Percentiles rank a stretch among this genome's conserved stretches.
phyloP scores from a whole-genome alignment of 768 basidiomycete species.

The Xanthoconium stramineum region DNA sequence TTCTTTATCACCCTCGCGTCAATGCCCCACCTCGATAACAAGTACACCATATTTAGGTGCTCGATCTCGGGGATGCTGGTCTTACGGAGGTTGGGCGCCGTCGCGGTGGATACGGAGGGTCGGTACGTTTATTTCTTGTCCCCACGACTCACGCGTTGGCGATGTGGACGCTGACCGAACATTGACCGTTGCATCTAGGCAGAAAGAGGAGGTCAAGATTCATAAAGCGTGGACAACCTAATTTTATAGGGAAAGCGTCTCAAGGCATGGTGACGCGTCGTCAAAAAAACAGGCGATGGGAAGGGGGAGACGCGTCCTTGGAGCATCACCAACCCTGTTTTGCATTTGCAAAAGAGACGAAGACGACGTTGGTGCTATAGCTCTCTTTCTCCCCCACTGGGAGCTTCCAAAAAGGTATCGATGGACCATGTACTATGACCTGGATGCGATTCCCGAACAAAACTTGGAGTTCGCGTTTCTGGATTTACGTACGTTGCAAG shows the following conservation, averaged over 20 bases:
- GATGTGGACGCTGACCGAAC: too few relatives aligned
- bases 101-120: conserved; percentile 86
- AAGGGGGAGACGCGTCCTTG: too few relatives aligned
- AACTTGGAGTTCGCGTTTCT: too few relatives aligned
- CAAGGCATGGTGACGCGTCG: too few relatives aligned
- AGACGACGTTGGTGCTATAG: background rate
- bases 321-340: too few relatives aligned
- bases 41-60: conserved; percentile 89
- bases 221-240: conserved; percentile 57
- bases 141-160: background rate
- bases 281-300: too few relatives aligned
- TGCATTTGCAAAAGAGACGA: background rate
- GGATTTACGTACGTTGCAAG: too few relatives aligned
- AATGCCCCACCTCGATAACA: conserved; percentile 80
- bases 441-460: too few relatives aligned
- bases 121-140: conserved; percentile 36
- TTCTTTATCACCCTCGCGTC: conserved; percentile 88
- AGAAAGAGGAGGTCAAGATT: conserved; percentile 84
- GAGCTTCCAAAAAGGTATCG: too few relatives aligned
- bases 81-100: conserved; percentile 86
- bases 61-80: conserved; percentile 91
- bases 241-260: too few relatives aligned
- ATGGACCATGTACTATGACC: too few relatives aligned
- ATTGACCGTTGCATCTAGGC: conserved; percentile 37
- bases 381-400: too few relatives aligned